phyloP scores from a whole-genome alignment of 2,329 filamentous ascomycete species.

The Scytalidium sp. region DNA sequence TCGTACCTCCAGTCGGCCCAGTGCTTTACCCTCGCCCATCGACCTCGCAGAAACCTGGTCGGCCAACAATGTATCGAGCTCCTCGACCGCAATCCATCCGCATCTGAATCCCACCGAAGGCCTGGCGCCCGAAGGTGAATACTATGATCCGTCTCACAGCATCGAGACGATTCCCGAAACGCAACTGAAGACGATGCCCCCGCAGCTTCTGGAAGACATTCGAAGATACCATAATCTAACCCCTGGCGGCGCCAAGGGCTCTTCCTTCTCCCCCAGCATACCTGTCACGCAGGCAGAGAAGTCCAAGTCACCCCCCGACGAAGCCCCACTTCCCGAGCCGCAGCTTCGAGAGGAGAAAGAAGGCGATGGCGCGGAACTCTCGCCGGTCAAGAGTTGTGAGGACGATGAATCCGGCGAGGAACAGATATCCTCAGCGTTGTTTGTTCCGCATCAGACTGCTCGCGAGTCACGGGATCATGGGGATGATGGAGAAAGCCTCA shows the following conservation, averaged over 20 bases:
- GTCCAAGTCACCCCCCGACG: slow-evolving; percentile 9
- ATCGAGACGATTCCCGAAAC: slow-evolving; percentile 16
- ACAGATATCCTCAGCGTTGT: slow-evolving; percentile 83
- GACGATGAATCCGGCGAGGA: slow-evolving; percentile 70
- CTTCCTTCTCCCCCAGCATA: slow-evolving; percentile 29
- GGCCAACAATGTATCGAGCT: not conserved
- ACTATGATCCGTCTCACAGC: slow-evolving; percentile 17
- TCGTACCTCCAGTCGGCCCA: not conserved
- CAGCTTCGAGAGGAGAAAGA: slow-evolving; percentile 3
- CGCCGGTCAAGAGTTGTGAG: slow-evolving; percentile 17
- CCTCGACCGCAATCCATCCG: not conserved
- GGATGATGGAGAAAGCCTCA: slow-evolving; percentile 3
- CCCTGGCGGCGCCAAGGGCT: slow-evolving; percentile 22
- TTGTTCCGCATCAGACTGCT: slow-evolving; percentile 69
- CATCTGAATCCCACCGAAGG: slow-evolving; percentile 13
- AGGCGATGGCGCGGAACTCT: slow-evolving; percentile 38
- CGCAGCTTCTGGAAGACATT: slow-evolving; percentile 27
- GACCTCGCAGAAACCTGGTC: slow-evolving; percentile 4
- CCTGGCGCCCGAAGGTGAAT: slow-evolving; percentile 20
- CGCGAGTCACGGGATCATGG: slow-evolving; percentile 37
- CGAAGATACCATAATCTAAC: slow-evolving; percentile 28
- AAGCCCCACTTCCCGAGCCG: not conserved
- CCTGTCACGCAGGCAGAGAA: slow-evolving; percentile 25
- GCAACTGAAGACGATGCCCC: slow-evolving; percentile 20
- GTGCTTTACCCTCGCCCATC: slow-evolving; percentile 9